Evolutionary conservation across 1,284 basidiomycete species (phyloP), one percentile per base, ranked within the genome.

Genomic region (Exobasidium cylindrosporum): DNA sequence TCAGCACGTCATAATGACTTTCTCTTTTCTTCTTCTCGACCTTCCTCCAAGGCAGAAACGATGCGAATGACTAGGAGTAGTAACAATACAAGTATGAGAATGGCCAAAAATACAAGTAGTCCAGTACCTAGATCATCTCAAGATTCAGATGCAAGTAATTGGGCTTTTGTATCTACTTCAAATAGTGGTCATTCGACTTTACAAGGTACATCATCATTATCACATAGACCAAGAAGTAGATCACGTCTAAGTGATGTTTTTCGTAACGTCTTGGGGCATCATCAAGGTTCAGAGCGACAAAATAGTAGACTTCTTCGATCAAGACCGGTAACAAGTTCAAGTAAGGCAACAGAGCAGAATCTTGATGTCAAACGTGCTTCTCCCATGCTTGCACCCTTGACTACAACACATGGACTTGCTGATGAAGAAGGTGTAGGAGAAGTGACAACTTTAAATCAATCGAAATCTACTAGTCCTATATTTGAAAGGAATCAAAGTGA

Each of bases 381-480:
- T 43, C 1, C 2, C n/a, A n/a, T 24, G 26, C 23, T 23, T 5
- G 45, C 29, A 5, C 23, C 35, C 7, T 44, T 31, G 35, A 14
- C 24, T 7, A n/a, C n/a, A n/a, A n/a, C n/a, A n/a, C n/a, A n/a
- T n/a, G n/a, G n/a, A n/a, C 59, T 72, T 11, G 70, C 70, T 7
- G 70, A 73, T 47, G 72, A 72, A 45, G 74, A 76, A 13, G 26
- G 26, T 14, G 44, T 28, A 24, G 4, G 3, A 13, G n/a, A 50
- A 3, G n/a, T n/a, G n/a, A n/a, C n/a, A n/a, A n/a, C n/a, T n/a
- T n/a, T n/a, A n/a, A n/a, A n/a, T n/a, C n/a, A n/a, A n/a, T n/a
- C n/a, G n/a, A 21, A 50, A 28, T 50, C 47, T 26, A 13, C 2
- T 24, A 50, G 4, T 4, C 17, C n/a, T 2, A 24, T 13, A 28